phyloP scores from a whole-genome alignment of 495 filamentous ascomycete species.

The Daldinia childiae region DNA sequence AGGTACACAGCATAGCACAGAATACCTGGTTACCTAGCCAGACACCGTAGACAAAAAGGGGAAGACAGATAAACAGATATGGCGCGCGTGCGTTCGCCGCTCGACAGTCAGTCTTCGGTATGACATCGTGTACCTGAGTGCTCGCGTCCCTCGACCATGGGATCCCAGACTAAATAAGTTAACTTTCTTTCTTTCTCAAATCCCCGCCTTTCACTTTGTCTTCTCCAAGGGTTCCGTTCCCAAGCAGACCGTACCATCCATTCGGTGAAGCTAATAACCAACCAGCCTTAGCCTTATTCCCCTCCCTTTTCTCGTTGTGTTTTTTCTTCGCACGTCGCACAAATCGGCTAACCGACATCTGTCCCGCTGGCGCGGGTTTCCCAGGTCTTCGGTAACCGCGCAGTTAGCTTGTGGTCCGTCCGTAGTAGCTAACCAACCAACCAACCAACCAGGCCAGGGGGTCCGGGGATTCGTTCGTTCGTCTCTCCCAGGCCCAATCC shows the following conservation, averaged over 20 bases:
- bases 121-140: conserved; percentile 19
- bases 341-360: conserved; percentile 25
- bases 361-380: conserved; percentile 21
- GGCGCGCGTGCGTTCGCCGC: conserved; percentile 22
- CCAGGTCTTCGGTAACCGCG: conserved; percentile 33
- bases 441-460: not conserved
- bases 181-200: not conserved
- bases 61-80: conserved; percentile 8
- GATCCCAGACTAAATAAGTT: not conserved
- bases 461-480: not conserved
- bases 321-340: conserved; percentile 11
- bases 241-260: no score
- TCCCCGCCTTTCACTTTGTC: not conserved
- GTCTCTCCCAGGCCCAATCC: not conserved
- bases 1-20: conserved; percentile 10
- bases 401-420: not conserved
- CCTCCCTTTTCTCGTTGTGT: not conserved
- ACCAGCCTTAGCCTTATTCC: not conserved
- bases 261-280: no score
- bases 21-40: not conserved
- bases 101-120: conserved; percentile 6
- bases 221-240: not conserved
- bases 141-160: conserved; percentile 1
- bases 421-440: not conserved
- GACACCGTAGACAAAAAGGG: conserved; percentile 4